Evolutionary conservation across 179 eudicot species (phyloP), one percentile per base, ranked within the genome.

Genomic region (Amaranthus tricolor): DNA sequence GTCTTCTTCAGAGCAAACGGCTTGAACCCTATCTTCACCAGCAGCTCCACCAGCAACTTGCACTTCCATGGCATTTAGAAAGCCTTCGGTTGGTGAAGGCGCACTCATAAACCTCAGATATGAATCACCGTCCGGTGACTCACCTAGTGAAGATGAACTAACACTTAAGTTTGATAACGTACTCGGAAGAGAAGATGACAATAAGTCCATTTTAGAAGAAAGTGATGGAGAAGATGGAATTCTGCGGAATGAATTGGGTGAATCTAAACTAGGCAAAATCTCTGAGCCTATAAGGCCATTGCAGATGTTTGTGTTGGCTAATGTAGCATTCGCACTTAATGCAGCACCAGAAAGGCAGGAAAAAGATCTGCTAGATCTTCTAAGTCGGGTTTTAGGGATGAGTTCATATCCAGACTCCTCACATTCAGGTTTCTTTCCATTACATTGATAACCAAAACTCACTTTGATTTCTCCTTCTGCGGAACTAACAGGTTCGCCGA

Each of bases 11-110:
- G 98, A 94, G 70, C 96, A 94, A 78, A 94, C 93, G 45, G 96
- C 96, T 80, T 87, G 95, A 72, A 94, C 97, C 78, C 98, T 83
- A 74, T 94, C 98, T 78, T 94, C 98, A 21, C 98, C 98, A 16
- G 98, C 98, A 16, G 98, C 97, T 66, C 98, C 98, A 70, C 98
- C 98, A 49, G 98, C 98, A 17, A 90, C 89, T 86, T 94, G 91
- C 58, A 94, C 85, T 77, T 93, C 98, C 61, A 76, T 73, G 24
- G 97, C 90, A 81, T 87, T 91, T 49, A 93, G 87, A 78, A 88
- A 93, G 75, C 93, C 83, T 77, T 93, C 97, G 64, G 77, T 87
- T 67, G 89, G 85, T 24, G 88, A 90, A 75, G 89, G 86, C 40
- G 2, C 40, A 79, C 90, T 88, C 82, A 70, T 78, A 40, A 92